Percentiles rank a stretch among this genome's conserved stretches.
phyloP scores from a whole-genome alignment of 2,329 filamentous ascomycete species.

The Pseudonectria foliicola region DNA sequence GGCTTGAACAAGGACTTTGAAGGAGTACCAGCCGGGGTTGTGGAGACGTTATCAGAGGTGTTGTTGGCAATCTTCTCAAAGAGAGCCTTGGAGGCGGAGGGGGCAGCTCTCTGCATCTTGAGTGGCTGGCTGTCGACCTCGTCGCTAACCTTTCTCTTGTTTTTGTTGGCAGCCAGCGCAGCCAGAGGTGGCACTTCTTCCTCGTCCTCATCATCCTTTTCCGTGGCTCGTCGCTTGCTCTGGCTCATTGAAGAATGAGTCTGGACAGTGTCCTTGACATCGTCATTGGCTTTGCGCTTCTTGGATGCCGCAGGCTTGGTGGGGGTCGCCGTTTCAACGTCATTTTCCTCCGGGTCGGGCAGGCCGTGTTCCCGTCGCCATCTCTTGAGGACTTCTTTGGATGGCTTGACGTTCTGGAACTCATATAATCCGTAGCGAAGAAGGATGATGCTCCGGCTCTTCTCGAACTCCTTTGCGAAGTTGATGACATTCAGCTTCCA shows the following conservation, averaged over 20 bases:
- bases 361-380: slow-evolving; percentile 52
- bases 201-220: slow-evolving; percentile 32
- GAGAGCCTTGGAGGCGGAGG: slow-evolving; percentile 48
- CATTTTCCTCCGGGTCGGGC: slow-evolving; percentile 42
- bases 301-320: slow-evolving; percentile 30
- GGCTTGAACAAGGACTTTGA: slow-evolving; percentile 25
- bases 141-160: slow-evolving; percentile 47
- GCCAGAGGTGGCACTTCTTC: slow-evolving; percentile 25
- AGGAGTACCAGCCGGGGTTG: slow-evolving; percentile 25
- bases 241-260: slow-evolving; percentile 28
- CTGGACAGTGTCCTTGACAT: slow-evolving; percentile 33
- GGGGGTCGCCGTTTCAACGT: slow-evolving; percentile 21
- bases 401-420: slow-evolving; percentile 55
- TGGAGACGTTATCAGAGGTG: slow-evolving; percentile 37
- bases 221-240: slow-evolving; percentile 44
- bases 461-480: slow-evolving; percentile 58
- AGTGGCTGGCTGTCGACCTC: slow-evolving; percentile 41
- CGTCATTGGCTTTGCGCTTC: slow-evolving; percentile 53
- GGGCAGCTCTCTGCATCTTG: slow-evolving; percentile 44
- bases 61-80: slow-evolving; percentile 53
- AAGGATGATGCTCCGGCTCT: slow-evolving; percentile 55
- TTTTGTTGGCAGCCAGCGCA: slow-evolving; percentile 33
- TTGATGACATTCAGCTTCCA: slow-evolving; percentile 57
- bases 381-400: slow-evolving; percentile 48
- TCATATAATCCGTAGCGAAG: slow-evolving; percentile 55